Conservation (phyloP, 768 basidiomycete genomes). For the Lenzites betulinus region DNA sequence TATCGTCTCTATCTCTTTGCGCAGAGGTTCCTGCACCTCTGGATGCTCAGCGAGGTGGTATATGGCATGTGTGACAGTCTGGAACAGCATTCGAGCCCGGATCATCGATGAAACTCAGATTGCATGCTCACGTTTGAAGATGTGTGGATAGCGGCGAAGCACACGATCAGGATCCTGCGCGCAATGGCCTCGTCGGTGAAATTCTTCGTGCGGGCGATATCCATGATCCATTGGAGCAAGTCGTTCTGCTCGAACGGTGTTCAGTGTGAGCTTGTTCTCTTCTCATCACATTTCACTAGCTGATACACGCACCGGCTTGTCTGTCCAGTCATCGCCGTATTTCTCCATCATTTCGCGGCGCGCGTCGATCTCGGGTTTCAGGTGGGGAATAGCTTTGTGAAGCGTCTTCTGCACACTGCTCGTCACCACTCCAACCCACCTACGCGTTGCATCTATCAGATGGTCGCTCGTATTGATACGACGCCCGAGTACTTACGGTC, state of each 20-base stretch:
- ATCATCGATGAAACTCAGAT: background rate
- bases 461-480: background rate
- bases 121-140: constrained; percentile 27
- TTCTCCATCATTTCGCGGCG: constrained; percentile 24
- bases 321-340: constrained; percentile 26
- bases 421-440: constrained; percentile 18
- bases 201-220: constrained; percentile 30
- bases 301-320: constrained; percentile 27
- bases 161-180: constrained; percentile 28
- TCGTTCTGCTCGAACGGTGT: constrained; percentile 39
- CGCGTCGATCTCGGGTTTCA: constrained; percentile 27
- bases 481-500: constrained; percentile 29
- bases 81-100: background rate
- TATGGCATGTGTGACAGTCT: constrained; percentile 30
- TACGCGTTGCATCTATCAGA: background rate
- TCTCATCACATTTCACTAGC: no score
- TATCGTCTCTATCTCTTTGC: constrained; percentile 33
- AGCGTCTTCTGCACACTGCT: constrained; percentile 17
- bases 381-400: constrained; percentile 9
- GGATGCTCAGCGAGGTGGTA: constrained; percentile 32
- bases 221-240: constrained; percentile 48
- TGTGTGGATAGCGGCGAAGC: constrained; percentile 40
- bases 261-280: background rate
- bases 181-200: constrained; percentile 34
- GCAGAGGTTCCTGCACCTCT: constrained; percentile 30